phyloP scores from a whole-genome alignment of 2,329 filamentous ascomycete species.

The Colletotrichum tropicale region DNA sequence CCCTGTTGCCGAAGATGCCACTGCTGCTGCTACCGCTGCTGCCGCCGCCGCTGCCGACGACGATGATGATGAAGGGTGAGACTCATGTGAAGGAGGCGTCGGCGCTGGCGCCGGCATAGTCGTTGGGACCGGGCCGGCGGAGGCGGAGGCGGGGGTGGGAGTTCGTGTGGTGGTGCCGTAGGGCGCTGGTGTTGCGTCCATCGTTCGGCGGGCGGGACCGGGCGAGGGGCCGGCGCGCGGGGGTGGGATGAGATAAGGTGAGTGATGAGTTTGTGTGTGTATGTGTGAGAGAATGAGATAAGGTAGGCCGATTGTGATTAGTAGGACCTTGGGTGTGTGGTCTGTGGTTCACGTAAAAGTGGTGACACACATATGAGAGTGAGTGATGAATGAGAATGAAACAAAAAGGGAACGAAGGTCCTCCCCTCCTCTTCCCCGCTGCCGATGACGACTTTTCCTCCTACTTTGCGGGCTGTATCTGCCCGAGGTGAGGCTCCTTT shows the following conservation, averaged over 20 bases:
- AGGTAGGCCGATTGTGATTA: neutral
- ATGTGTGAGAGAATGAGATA: neutral
- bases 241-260: neutral
- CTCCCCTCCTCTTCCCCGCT: neutral
- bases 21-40: neutral
- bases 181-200: slow-evolving; percentile 10
- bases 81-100: neutral
- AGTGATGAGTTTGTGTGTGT: neutral
- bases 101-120: neutral
- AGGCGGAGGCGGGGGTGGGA: neutral
- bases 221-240: neutral
- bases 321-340: neutral
- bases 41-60: neutral
- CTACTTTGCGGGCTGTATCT: neutral
- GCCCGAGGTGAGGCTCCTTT: neutral
- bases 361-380: neutral
- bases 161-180: neutral
- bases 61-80: neutral
- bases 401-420: neutral
- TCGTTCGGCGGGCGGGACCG: slow-evolving; percentile 11
- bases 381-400: neutral
- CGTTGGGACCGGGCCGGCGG: neutral
- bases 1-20: neutral
- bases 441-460: neutral
- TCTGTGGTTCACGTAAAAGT: neutral